These are phyloP conservation scores for Coriaria nepalensis DNA, from an alignment of 306 rosid genomes.

Conservation along the genomic window DNA sequence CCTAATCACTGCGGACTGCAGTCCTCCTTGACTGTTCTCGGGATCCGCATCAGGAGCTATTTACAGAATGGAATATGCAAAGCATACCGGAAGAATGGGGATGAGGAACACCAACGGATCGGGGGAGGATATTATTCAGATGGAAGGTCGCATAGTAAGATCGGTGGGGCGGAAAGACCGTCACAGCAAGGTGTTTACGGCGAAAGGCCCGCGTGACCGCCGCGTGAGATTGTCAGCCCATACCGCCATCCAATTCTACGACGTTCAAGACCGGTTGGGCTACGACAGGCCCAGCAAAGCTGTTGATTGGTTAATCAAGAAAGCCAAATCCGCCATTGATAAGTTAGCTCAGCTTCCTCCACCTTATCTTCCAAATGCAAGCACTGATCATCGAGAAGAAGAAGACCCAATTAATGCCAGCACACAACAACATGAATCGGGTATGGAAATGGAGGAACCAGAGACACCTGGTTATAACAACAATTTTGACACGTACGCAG, in stretches of 20 bases:
- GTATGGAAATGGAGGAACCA: too few species aligned
- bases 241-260: conserved; percentile 87
- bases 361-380: conserved; percentile 18
- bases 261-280: conserved; percentile 82
- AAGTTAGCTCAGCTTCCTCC: conserved; percentile 73
- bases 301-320: conserved; percentile 88
- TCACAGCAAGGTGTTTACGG: conserved; percentile 88
- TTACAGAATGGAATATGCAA: too few species aligned
- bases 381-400: too few species aligned
- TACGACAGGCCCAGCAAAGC: conserved; percentile 92
- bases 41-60: too few species aligned
- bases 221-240: conserved; percentile 77
- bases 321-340: conserved; percentile 77
- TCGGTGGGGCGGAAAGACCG: conserved; percentile 81
- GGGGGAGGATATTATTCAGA: conserved; percentile 61
- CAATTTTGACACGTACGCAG: too few species aligned
- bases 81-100: too few species aligned
- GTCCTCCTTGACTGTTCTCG: too few species aligned
- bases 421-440: too few species aligned
- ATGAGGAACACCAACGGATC: too few species aligned
- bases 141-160: conserved; percentile 73
- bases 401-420: too few species aligned
- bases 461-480: too few species aligned
- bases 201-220: conserved; percentile 84
- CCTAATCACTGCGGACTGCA: too few species aligned